Evolutionary conservation across 2,329 filamentous ascomycete genomes (phyloP), one percentile per base, ranked within the genome.

Genomic region (Aspergillus ochraceus): DNA sequence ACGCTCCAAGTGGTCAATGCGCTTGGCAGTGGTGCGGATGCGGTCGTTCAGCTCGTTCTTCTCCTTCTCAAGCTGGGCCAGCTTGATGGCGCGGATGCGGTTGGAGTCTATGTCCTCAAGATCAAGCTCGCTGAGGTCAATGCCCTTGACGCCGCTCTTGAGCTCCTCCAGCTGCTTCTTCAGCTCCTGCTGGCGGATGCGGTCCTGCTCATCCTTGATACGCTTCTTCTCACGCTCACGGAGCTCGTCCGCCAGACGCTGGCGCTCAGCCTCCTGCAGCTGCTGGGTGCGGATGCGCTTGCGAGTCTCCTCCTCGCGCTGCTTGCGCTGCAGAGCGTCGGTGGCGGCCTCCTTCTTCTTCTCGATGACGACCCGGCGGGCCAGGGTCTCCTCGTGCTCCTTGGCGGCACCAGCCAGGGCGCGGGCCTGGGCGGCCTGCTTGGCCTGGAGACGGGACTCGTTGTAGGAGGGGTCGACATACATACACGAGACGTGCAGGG

Each of bases 281-380:
- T 96, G 90, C 76, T 96, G 91, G 70, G 93, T 91, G 62, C 91
- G 90, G 60, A 94, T 84, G 65, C 90, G 88, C 82, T 95, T 96
- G 77, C 90, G 89, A 65, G 89, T 90, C 60, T 95, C 92, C 74
- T 94, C 93, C 79, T 98, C 95, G 73, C 92, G 92, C 76, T 97
- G 93, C 76, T 90, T 92, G 75, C 89, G 89, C 62, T 95, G 92
- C 68, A 93, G 87, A 50, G 92, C 86, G 76, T 94, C 92, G 11
- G 91, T 91, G n/a, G 92, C 92, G 66, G 92, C 90, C 74, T 97
- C 93, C 83, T 98, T 98, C 81, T 94, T 94, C 84, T 96, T 96
- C 74, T 97, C 90, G 69, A 99, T 99, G 67, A 96, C 79, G 5
- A 93, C 90, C 76, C 96, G 94, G 69, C 95, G 90, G 60, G 89